These are phyloP conservation scores for Boechera retrofracta DNA, from an alignment of 345 rosid species.

Conservation along the genomic window DNA sequence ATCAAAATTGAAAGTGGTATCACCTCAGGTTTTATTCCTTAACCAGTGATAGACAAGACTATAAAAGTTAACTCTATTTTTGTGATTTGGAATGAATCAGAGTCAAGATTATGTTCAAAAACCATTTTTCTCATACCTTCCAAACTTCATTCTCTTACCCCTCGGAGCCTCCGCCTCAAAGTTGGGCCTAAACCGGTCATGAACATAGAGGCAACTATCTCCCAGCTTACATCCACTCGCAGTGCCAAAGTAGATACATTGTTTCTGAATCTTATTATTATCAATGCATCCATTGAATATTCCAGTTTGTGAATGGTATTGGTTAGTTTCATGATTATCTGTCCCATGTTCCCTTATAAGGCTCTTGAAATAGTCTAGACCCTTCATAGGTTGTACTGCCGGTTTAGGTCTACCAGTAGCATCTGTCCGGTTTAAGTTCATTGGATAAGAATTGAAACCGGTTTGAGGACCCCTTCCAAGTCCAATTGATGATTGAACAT, in stretches of 20 bases:
- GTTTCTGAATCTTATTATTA: constrained; percentile 46
- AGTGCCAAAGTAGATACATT: constrained; percentile 52
- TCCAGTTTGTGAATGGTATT: constrained; percentile 31
- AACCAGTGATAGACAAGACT: constrained; percentile 11
- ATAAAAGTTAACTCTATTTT: background rate
- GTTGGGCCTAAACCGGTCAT: constrained; percentile 46
- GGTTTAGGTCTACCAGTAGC: constrained; percentile 25
- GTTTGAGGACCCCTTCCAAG: constrained; percentile 33
- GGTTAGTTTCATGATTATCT: constrained; percentile 42
- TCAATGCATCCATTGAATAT: constrained; percentile 21
- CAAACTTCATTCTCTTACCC: constrained; percentile 58
- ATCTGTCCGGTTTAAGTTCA: constrained; percentile 25
- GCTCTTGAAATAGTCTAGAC: constrained; percentile 58
- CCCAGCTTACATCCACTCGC: constrained; percentile 62
- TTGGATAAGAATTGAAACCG: constrained; percentile 28
- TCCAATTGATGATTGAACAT: constrained; percentile 29
- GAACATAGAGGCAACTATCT: constrained; percentile 51
- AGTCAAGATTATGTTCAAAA: constrained; percentile 18
- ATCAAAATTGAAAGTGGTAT: constrained; percentile 15
- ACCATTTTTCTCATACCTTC: constrained; percentile 28
- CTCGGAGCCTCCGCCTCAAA: constrained; percentile 36
- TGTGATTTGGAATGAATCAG: constrained; percentile 15
- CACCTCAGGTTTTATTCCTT: constrained; percentile 4
- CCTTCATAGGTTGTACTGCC: constrained; percentile 46
- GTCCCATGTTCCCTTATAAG: constrained; percentile 73